Evolutionary conservation across 2,329 filamentous ascomycete genomes (phyloP).

Genomic region (Ceratocystis huliohia): DNA sequence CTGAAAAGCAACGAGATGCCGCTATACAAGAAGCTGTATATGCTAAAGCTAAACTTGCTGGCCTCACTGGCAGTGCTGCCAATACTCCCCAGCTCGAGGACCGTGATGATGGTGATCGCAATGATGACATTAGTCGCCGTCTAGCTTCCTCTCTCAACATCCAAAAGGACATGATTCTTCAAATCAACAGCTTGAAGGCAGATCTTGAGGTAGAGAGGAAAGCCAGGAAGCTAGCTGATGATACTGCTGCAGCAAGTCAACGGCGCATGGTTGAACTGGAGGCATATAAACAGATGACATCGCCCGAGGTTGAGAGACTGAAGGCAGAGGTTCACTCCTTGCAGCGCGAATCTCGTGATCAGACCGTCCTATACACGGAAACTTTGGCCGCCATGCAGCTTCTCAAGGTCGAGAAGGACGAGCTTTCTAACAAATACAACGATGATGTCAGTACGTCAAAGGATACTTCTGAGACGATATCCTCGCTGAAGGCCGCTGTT

Average conservation of each 20-base stretch:
- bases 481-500: conserved; percentile 64
- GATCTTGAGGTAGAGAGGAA: conserved; percentile 73
- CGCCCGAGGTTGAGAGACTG: conserved; percentile 72
- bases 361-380: conserved; percentile 64
- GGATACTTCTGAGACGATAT: conserved; percentile 58
- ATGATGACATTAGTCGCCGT: conserved; percentile 63
- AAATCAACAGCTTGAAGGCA: conserved; percentile 52
- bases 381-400: conserved; percentile 61
- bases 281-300: conserved; percentile 66
- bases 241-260: conserved; percentile 70
- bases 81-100: conserved; percentile 47
- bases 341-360: conserved; percentile 67
- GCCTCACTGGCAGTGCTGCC: conserved; percentile 50
- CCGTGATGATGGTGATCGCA: conserved; percentile 50
- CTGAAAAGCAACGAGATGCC: conserved; percentile 85
- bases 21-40: conserved; percentile 94
- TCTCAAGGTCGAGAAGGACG: conserved; percentile 74
- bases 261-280: conserved; percentile 76
- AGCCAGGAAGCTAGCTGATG: conserved; percentile 73
- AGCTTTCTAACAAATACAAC: conserved; percentile 56
- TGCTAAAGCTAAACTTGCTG: conserved; percentile 82
- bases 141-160: conserved; percentile 67
- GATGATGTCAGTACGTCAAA: conserved; percentile 54
- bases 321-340: conserved; percentile 72
- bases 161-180: conserved; percentile 70